Conservation (phyloP, 1,284 basidiomycete species). For the Lignosus rhinocerotis region DNA sequence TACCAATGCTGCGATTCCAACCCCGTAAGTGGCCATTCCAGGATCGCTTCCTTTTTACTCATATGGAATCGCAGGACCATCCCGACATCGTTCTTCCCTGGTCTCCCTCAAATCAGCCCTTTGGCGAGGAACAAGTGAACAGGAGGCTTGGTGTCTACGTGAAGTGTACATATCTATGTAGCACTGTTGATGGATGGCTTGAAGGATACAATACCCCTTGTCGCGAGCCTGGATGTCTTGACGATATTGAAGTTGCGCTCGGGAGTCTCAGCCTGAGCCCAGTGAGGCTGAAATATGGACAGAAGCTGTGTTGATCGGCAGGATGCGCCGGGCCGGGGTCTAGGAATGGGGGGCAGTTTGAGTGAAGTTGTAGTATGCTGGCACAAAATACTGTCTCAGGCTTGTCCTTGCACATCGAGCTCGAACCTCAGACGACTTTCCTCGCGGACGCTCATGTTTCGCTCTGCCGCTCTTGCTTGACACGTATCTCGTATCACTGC, state of each 20-base stretch:
- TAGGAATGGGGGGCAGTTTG: not conserved
- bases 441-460: constrained; percentile 4
- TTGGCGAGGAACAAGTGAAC: constrained; percentile 26
- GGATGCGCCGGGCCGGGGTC: not conserved
- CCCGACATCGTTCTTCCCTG: constrained; percentile 35
- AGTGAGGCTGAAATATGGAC: not conserved
- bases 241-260: too few species aligned
- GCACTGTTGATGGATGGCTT: too few species aligned
- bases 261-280: too few species aligned
- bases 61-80: constrained; percentile 29
- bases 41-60: not conserved
- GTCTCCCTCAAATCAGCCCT: constrained; percentile 29
- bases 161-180: not conserved
- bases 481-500: not conserved
- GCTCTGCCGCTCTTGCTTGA: constrained; percentile 4
- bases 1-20: constrained; percentile 34
- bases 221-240: too few species aligned
- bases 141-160: not conserved
- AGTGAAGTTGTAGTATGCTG: not conserved
- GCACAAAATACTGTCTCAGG: not conserved
- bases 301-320: constrained; percentile 1
- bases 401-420: constrained; percentile 4
- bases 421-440: not conserved
- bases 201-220: too few species aligned
- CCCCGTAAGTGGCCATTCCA: constrained; percentile 29